These are phyloP conservation scores for Prunus salicina DNA, from an alignment of 306 rosid species.

Conservation along the genomic window DNA sequence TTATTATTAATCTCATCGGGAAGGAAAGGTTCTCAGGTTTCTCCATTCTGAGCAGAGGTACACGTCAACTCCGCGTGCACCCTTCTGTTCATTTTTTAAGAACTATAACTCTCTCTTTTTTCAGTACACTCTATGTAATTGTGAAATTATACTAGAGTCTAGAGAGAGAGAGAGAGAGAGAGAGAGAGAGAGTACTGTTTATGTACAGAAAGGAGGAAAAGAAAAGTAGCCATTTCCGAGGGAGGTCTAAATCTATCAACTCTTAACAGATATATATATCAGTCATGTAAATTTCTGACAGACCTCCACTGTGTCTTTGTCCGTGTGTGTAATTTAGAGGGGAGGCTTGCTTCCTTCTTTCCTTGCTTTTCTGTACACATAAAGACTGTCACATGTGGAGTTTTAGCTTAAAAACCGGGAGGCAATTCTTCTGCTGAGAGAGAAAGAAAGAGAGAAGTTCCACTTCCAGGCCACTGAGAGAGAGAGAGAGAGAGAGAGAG, in stretches of 20 bases:
- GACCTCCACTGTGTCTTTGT: not conserved
- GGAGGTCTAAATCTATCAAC: slow-evolving; percentile 26
- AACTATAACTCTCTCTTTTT: too few species aligned
- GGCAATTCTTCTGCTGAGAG: slow-evolving; percentile 24
- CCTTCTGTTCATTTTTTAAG: not conserved
- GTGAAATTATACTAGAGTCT: not conserved
- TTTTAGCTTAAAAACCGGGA: slow-evolving; percentile 49
- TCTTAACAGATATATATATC: slow-evolving; percentile 14
- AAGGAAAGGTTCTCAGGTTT: not conserved
- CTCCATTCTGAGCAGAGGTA: not conserved
- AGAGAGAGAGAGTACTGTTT: slow-evolving; percentile 3
- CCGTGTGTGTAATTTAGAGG: too few species aligned
- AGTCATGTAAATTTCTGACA: not conserved
- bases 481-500: slow-evolving; percentile 11
- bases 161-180: not conserved
- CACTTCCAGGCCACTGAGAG: not conserved
- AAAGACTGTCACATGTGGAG: not conserved
- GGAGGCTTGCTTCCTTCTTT: too few species aligned
- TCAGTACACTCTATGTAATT: too few species aligned
- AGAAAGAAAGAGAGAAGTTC: not conserved
- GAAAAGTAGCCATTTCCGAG: slow-evolving; percentile 42
- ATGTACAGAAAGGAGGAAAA: slow-evolving; percentile 15
- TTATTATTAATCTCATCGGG: slow-evolving; percentile 23
- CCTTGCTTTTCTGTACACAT: not conserved
- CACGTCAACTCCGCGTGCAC: slow-evolving; percentile 55